Conservation (phyloP, 257 asterid genomes). For the Leonotis leonurus region DNA sequence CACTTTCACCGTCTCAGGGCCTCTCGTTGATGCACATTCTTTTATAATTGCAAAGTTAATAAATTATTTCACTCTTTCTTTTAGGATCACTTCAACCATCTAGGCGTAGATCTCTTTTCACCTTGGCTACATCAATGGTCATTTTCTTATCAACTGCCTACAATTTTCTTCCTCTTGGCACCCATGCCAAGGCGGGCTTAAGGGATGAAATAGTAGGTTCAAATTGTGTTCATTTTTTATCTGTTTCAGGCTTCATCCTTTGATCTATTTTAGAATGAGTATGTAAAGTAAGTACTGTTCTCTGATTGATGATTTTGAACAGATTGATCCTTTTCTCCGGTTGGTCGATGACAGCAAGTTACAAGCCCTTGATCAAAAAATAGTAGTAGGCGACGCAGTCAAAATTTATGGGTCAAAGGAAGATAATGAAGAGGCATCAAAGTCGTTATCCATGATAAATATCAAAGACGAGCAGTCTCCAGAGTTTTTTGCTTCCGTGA, state of each 20-base stretch:
- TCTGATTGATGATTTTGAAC: conserved; percentile 24
- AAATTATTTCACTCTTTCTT: conserved; percentile 16
- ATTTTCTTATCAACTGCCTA: conserved; percentile 61
- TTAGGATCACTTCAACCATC: conserved; percentile 65
- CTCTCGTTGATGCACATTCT: neutral
- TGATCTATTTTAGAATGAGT: conserved; percentile 11
- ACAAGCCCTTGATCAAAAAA: conserved; percentile 38
- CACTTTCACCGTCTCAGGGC: neutral
- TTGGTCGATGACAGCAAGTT: conserved; percentile 65
- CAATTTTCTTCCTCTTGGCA: conserved; percentile 43
- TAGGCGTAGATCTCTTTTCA: conserved; percentile 62
- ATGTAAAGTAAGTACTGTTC: conserved; percentile 7
- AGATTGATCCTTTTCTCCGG: conserved; percentile 72
- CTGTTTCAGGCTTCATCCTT: conserved; percentile 14
- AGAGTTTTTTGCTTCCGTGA: conserved; percentile 50
- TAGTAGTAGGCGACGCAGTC: conserved; percentile 17
- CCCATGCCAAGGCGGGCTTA: conserved; percentile 51
- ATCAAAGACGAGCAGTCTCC: conserved; percentile 51
- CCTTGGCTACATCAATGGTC: conserved; percentile 68
- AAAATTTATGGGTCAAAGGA: conserved; percentile 61
- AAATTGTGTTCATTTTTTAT: conserved; percentile 1
- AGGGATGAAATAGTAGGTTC: conserved; percentile 52
- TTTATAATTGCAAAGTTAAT: conserved; percentile 4
- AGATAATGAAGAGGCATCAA: conserved; percentile 67
- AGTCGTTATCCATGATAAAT: conserved; percentile 38